These are phyloP conservation scores for Schwanniomyces yamadae DNA, from an alignment of 805 yeast genomes.

Conservation along the genomic window DNA sequence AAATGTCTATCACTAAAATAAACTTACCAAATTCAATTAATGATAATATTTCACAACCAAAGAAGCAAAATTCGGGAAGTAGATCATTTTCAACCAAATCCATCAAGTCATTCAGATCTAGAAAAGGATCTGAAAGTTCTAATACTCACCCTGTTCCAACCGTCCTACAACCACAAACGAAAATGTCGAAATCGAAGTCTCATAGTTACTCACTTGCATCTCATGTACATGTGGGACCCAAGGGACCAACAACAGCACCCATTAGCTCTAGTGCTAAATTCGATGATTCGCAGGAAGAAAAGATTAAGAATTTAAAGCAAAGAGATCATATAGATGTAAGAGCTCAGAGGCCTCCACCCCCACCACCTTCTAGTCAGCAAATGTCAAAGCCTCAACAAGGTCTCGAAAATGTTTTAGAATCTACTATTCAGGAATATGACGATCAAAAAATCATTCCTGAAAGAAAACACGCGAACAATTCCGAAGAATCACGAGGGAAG, in stretches of 20 bases:
- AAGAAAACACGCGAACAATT: too few relatives aligned
- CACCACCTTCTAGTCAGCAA: constrained; percentile 29
- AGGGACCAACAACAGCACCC: constrained; percentile 40
- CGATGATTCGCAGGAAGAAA: constrained; percentile 9
- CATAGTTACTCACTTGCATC: constrained; percentile 37
- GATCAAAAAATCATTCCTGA: too few relatives aligned
- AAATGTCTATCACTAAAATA: constrained; percentile 1
- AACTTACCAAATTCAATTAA: not conserved
- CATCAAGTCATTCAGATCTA: constrained; percentile 26
- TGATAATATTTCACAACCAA: constrained; percentile 11
- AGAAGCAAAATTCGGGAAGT: constrained; percentile 21
- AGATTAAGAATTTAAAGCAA: constrained; percentile 16
- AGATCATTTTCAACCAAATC: constrained; percentile 41
- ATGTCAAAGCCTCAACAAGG: constrained; percentile 13
- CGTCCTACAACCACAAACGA: constrained; percentile 10
- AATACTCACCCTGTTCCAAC: constrained; percentile 18
- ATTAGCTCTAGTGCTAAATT: constrained; percentile 30
- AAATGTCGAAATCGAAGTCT: constrained; percentile 42
- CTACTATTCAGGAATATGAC: constrained; percentile 9
- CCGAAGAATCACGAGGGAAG: constrained; percentile 6
- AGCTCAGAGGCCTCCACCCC: constrained; percentile 42
- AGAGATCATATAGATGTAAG: constrained; percentile 26
- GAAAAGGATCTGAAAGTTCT: constrained; percentile 22
- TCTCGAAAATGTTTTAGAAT: constrained; percentile 1
- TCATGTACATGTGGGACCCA: constrained; percentile 19